A percentile compares a stretch with the other conserved stretches of the same genome.
Conservation (phyloP, 495 filamentous ascomycete species). For the Penicillium lagena region DNA sequence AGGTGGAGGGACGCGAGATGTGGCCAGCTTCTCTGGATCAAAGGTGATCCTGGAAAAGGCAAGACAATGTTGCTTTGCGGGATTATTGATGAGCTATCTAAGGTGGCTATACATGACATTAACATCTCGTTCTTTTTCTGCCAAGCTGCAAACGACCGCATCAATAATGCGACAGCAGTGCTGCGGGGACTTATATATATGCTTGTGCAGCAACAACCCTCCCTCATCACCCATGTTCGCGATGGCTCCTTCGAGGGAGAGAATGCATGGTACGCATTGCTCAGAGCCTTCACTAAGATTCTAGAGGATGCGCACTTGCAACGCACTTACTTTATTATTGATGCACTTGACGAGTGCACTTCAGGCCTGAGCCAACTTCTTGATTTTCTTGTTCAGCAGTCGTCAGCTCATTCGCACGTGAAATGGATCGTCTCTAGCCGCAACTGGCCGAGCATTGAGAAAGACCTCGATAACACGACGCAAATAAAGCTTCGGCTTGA, state of each 20-base stretch:
- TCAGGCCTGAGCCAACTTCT: conserved; percentile 20
- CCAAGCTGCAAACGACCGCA: conserved; percentile 23
- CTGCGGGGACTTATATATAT: conserved; percentile 36
- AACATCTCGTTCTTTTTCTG: conserved; percentile 43
- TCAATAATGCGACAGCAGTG: conserved; percentile 35
- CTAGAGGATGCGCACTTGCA: conserved; percentile 20
- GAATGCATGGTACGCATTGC: conserved; percentile 26
- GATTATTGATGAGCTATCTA: conserved; percentile 31
- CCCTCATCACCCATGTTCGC: conserved; percentile 26
- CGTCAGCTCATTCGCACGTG: conserved; percentile 3
- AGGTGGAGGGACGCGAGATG: conserved; percentile 5
- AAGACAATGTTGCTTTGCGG: conserved; percentile 39
- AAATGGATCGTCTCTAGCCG: conserved; percentile 29
- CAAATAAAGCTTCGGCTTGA: conserved; percentile 16
- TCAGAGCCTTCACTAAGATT: conserved; percentile 24
- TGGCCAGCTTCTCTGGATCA: conserved; percentile 17
- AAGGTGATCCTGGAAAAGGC: conserved; percentile 21
- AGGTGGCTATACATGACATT: not conserved
- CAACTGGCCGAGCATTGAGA: conserved; percentile 14
- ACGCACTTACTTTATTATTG: conserved; percentile 31
- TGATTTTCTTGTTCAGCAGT: conserved; percentile 17
- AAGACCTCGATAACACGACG: not conserved
- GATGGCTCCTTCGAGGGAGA: conserved; percentile 25
- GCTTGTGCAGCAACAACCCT: conserved; percentile 22
- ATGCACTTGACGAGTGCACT: conserved; percentile 46